Evolutionary conservation across 306 rosid genomes (phyloP).

Genomic region (Sicyos baderoa): DNA sequence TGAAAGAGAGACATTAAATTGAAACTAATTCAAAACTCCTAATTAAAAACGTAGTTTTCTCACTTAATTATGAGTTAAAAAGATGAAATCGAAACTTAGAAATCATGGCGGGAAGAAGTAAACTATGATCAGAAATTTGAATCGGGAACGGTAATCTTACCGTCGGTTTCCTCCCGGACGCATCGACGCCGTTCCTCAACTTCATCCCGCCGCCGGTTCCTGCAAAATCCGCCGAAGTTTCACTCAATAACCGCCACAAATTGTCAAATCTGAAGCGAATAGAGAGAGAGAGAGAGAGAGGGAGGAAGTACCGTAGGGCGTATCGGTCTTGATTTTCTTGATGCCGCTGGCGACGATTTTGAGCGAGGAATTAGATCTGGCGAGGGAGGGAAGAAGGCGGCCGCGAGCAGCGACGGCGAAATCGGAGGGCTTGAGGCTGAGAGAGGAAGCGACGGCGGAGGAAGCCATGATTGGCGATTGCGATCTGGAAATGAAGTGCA

Average conservation of each 20-base stretch:
- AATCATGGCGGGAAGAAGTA: background rate
- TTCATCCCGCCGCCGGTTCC: constrained; percentile 72
- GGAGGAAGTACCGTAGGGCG: constrained; percentile 57
- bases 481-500: background rate
- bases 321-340: constrained; percentile 74
- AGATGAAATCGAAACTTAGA: too few relatives aligned
- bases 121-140: background rate
- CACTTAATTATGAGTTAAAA: too few relatives aligned
- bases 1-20: too few relatives aligned
- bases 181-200: constrained; percentile 61
- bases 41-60: too few relatives aligned
- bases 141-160: constrained; percentile 21
- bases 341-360: constrained; percentile 59
- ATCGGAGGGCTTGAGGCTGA: constrained; percentile 59
- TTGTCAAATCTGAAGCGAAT: too few relatives aligned
- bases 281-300: too few relatives aligned
- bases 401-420: constrained; percentile 39
- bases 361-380: constrained; percentile 30
- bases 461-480: constrained; percentile 47
- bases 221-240: constrained; percentile 2
- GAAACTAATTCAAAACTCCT: too few relatives aligned
- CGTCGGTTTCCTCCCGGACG: constrained; percentile 74
- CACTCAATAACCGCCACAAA: background rate
- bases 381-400: constrained; percentile 29
- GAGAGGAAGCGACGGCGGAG: constrained; percentile 64